Evolutionary conservation across 2,329 filamentous ascomycete genomes (phyloP).

Genomic region (Cordyceps tenuipes): DNA sequence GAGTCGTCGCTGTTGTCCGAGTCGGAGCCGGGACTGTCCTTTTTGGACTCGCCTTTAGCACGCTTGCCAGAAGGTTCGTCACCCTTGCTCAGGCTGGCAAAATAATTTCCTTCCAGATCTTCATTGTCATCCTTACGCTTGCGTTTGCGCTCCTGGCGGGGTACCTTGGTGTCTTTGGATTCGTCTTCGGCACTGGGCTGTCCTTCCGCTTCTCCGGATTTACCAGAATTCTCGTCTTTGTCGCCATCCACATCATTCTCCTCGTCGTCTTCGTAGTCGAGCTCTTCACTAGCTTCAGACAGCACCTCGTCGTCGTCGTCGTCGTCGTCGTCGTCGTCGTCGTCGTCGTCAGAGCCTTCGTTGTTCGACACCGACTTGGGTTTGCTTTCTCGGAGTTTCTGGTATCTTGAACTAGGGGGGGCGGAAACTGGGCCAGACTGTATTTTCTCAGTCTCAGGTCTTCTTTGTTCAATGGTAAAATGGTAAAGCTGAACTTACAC

Average conservation of each 20-base stretch:
- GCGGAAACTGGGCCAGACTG: slow-evolving; percentile 45
- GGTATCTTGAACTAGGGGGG: slow-evolving; percentile 38
- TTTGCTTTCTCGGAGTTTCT: slow-evolving; percentile 28
- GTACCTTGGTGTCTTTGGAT: slow-evolving; percentile 26
- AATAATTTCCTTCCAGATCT: slow-evolving; percentile 61
- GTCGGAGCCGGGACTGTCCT: slow-evolving; percentile 21
- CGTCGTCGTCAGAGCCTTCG: slow-evolving; percentile 20
- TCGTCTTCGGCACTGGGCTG: slow-evolving; percentile 32
- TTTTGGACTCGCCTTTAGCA: slow-evolving; percentile 33
- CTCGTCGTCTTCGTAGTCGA: slow-evolving; percentile 19
- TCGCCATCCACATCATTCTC: slow-evolving; percentile 6
- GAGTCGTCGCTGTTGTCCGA: slow-evolving; percentile 33
- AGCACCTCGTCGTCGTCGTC: slow-evolving; percentile 26
- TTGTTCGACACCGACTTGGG: slow-evolving; percentile 19
- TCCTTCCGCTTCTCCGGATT: slow-evolving; percentile 24
- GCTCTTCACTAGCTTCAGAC: slow-evolving; percentile 19
- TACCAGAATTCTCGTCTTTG: slow-evolving; percentile 12
- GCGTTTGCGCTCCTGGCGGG: slow-evolving; percentile 47
- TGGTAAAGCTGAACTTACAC: slow-evolving; percentile 45
- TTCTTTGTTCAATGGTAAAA: neutral
- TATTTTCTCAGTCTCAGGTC: slow-evolving; percentile 6
- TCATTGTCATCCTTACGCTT: slow-evolving; percentile 62
- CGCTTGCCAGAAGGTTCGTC: slow-evolving; percentile 49
- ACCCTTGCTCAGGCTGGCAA: slow-evolving; percentile 55
- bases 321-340: slow-evolving; percentile 25